Conservation (phyloP, 805 yeast genomes). For the Saccharomyces cerevisiae region DNA sequence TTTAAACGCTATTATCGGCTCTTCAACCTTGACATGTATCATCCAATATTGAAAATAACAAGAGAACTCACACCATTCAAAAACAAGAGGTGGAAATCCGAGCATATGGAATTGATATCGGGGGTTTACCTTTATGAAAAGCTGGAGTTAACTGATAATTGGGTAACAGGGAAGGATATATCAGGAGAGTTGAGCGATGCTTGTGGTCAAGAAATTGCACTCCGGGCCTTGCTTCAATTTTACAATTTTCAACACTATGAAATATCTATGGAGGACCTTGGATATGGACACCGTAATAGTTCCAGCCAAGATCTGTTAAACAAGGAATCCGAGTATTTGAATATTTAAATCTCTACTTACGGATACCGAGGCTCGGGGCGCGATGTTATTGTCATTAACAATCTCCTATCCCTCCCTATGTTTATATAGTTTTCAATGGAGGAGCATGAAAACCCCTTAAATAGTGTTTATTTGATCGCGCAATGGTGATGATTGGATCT, state of each 20-base stretch:
- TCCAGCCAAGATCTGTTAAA: constrained; percentile 30
- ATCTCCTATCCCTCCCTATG: neutral
- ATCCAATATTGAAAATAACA: constrained; percentile 63
- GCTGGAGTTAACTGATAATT: constrained; percentile 67
- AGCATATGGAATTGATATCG: constrained; percentile 88
- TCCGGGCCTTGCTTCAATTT: constrained; percentile 69
- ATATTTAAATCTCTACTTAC: constrained; percentile 11
- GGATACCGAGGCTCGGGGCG: neutral
- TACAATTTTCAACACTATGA: constrained; percentile 59
- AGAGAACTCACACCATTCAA: constrained; percentile 81
- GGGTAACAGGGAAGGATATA: constrained; percentile 79
- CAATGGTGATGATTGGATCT: neutral
- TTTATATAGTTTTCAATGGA: neutral
- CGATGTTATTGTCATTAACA: neutral
- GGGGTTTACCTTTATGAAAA: constrained; percentile 72
- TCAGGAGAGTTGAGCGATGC: constrained; percentile 69
- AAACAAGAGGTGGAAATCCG: constrained; percentile 88
- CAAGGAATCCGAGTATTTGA: constrained; percentile 33
- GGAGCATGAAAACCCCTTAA: neutral
- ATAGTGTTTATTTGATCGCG: neutral
- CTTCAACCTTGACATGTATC: constrained; percentile 54
- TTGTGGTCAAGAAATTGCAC: constrained; percentile 76
- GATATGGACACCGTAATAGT: constrained; percentile 32
- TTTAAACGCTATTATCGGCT: constrained; percentile 40
- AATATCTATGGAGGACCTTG: constrained; percentile 44